These are phyloP conservation scores for Scortechinia acanthostroma DNA, from an alignment of 2,329 filamentous ascomycete species.

Conservation along the genomic window DNA sequence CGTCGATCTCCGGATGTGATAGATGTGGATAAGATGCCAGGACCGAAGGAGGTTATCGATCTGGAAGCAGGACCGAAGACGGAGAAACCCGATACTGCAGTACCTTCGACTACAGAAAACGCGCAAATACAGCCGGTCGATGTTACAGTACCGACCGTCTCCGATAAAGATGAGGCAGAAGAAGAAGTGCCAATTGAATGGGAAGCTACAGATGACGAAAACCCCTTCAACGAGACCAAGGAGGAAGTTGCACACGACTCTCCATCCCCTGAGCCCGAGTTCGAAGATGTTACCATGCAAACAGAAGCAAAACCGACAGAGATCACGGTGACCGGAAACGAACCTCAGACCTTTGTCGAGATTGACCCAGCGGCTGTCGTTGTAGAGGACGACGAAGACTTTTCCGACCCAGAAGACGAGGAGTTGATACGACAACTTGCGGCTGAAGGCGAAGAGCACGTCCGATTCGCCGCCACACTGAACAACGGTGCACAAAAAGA, in stretches of 20 bases:
- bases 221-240: neutral
- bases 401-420: constrained; percentile 85
- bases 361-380: constrained; percentile 9
- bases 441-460: constrained; percentile 86
- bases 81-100: neutral
- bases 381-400: constrained; percentile 45
- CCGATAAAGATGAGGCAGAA: neutral
- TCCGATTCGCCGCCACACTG: constrained; percentile 79
- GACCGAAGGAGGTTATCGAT: neutral
- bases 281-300: neutral
- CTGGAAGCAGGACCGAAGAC: neutral
- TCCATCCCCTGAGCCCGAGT: neutral
- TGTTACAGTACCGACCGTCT: no score
- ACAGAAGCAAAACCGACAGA: neutral
- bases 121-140: neutral
- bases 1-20: neutral
- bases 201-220: no score
- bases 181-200: no score
- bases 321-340: no score
- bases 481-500: constrained; percentile 55
- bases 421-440: constrained; percentile 81
- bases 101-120: neutral
- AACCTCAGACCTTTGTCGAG: no score
- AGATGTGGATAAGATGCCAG: neutral
- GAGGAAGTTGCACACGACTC: neutral